Evolutionary conservation across 305 asterid genomes (phyloP).

Genomic region (Solanum hybrid): DNA sequence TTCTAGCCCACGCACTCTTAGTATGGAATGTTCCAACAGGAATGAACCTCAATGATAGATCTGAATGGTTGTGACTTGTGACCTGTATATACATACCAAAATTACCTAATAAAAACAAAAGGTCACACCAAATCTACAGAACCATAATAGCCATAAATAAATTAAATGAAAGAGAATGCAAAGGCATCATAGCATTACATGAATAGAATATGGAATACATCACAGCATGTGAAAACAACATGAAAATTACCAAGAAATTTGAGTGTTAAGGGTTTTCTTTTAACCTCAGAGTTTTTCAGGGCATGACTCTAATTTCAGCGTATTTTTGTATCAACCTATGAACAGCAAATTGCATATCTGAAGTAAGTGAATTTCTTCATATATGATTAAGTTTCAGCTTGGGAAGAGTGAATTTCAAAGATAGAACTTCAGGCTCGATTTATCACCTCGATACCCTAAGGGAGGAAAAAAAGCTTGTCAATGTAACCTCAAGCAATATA

Average conservation of each 20-base stretch:
- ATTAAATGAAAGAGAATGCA: not conserved
- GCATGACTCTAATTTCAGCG: not conserved
- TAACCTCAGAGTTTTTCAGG: not conserved
- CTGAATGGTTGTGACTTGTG: not conserved
- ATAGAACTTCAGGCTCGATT: not conserved
- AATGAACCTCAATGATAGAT: slow-evolving; percentile 1
- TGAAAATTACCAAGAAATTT: not conserved
- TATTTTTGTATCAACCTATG: not conserved
- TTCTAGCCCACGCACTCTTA: not conserved
- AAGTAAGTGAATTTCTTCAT: not conserved
- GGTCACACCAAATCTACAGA: not conserved
- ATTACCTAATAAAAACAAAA: not conserved
- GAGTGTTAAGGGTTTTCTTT: not conserved
- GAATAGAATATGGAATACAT: not conserved
- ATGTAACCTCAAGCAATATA: not conserved
- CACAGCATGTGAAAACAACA: not conserved
- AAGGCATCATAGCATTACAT: not conserved
- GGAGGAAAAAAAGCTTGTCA: not conserved
- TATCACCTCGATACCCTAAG: not conserved
- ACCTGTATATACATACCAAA: not conserved
- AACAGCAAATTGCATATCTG: not conserved
- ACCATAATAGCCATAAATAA: not conserved
- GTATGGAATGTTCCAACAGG: slow-evolving; percentile 1
- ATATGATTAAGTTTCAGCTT: not conserved
- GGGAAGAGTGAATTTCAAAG: not conserved